Base-by-base conservation (phyloP, 2,329 filamentous ascomycete genomes). In the Alternaria gaisen region DNA sequence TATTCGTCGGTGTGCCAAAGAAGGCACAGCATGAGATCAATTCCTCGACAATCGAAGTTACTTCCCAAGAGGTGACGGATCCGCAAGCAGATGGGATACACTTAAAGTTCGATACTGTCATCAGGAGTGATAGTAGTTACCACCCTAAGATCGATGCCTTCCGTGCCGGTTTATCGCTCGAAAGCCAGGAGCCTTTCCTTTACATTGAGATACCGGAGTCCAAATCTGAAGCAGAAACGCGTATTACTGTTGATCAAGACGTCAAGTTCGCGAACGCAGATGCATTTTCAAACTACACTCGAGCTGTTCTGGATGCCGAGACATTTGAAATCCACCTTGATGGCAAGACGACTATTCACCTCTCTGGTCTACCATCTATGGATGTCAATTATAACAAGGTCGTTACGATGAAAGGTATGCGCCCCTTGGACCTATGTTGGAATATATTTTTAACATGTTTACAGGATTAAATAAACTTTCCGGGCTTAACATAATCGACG, bases 1-100 rank as follows among this genome's bases (percentile, higher is more conserved):
- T 88, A 47, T 89, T 83, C 68, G 86, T 88, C 53, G 86, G 75
- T 3, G 86, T 88, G 68, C 87, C 86, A 18, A 82, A 83, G 32
- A 86, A 86, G 58, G 86, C 86, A 34, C 87, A 88, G 67, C 60
- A 74, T 41, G 82, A 83, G 52, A 82, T 89, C 67, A 82, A 86
- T 67, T 75, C 81, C 32, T 83, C 86, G 1, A 81, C 77, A 4
- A 75, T 89, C 26, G 76, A 81, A 30, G 80, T 88, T 61, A 83
- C 79, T 1, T 74, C 78, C n/a, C 80, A 87, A 71, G 68, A 81
- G 40, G 83, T 88, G 63, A 81, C 79, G 16, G 72, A 85, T 14
- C 86, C 87, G 7, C 77, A 79, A 1, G 73, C 84, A 1, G 73
- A 85, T 10, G 77, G 81, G 1, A 79, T 88, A 54, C 73, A 81